These are phyloP conservation scores for Paramecium bursaria DNA, from an alignment of 73 alveolate genomes.

Conservation along the genomic window DNA sequence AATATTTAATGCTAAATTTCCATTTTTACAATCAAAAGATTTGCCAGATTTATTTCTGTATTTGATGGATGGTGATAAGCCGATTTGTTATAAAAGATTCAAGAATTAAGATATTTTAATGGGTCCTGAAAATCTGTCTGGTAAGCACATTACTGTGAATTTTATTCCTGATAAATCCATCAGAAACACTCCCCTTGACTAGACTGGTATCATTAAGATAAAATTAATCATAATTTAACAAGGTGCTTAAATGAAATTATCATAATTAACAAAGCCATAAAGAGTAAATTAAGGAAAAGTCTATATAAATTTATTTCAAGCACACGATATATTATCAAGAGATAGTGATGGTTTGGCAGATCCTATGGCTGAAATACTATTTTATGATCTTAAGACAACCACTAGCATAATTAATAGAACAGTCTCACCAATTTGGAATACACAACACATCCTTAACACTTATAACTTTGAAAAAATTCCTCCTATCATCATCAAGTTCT, in stretches of 20 bases:
- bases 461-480: slow-evolving; percentile 59
- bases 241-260: slow-evolving; percentile 32
- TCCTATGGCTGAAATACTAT: slow-evolving; percentile 12
- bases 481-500: slow-evolving; percentile 55
- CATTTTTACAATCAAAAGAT: slow-evolving; percentile 8
- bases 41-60: slow-evolving; percentile 66
- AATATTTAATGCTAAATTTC: neutral
- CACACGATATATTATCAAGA: slow-evolving; percentile 62
- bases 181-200: slow-evolving; percentile 58
- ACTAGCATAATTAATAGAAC: neutral
- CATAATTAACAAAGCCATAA: slow-evolving; percentile 10
- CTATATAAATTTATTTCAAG: slow-evolving; percentile 43
- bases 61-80: slow-evolving; percentile 68
- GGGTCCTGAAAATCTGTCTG: slow-evolving; percentile 5
- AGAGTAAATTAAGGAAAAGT: slow-evolving; percentile 1
- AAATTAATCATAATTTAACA: neutral
- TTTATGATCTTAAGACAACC: slow-evolving; percentile 5
- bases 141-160: slow-evolving; percentile 7
- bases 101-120: slow-evolving; percentile 22
- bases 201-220: slow-evolving; percentile 59
- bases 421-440: slow-evolving; percentile 39
- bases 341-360: slow-evolving; percentile 67
- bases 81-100: slow-evolving; percentile 60
- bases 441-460: neutral
- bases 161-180: slow-evolving; percentile 66